Evolutionary conservation across 345 rosid species (phyloP).

Genomic region (Hevea brasiliensis): DNA sequence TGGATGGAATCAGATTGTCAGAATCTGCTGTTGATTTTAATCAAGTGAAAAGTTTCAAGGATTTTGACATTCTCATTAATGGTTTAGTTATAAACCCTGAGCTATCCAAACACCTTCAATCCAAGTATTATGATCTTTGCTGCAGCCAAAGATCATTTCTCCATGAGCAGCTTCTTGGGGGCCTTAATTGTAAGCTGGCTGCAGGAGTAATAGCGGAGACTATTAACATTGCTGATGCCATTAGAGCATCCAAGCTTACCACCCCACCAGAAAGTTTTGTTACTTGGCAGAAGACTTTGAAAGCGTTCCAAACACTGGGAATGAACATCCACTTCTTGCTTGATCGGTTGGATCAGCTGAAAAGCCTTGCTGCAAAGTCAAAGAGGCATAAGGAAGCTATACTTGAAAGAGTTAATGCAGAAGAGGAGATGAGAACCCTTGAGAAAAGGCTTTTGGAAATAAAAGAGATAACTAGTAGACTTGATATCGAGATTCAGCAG

Average conservation of each 20-base stretch:
- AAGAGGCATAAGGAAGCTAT: conserved; percentile 27
- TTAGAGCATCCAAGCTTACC: conserved; percentile 38
- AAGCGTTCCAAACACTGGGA: conserved; percentile 35
- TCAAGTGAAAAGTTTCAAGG: conserved; percentile 38
- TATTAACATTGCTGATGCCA: conserved; percentile 41
- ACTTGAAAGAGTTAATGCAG: conserved; percentile 13
- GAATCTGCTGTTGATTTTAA: conserved; percentile 29
- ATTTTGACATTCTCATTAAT: conserved; percentile 34
- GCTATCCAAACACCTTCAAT: conserved; percentile 31
- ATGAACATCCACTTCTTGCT: conserved; percentile 40
- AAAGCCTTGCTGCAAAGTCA: conserved; percentile 24
- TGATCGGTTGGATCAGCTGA: conserved; percentile 25
- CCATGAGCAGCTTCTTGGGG: conserved; percentile 35
- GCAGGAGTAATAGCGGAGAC: conserved; percentile 34
- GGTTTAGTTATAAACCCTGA: conserved; percentile 38
- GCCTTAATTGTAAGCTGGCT: conserved; percentile 32
- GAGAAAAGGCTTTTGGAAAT: conserved; percentile 27
- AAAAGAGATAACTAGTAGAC: conserved; percentile 9
- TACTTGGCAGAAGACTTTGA: conserved; percentile 37
- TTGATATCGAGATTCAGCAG: conserved; percentile 24
- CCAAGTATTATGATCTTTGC: conserved; percentile 50
- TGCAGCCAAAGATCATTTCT: conserved; percentile 38
- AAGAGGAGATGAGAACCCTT: conserved; percentile 20
- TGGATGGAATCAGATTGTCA: conserved; percentile 32
- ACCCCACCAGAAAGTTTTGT: conserved; percentile 18